Percentiles rank a stretch among this genome's conserved stretches.
Conservation (phyloP, 257 asterid species). For the Osmanthus fragrans region DNA sequence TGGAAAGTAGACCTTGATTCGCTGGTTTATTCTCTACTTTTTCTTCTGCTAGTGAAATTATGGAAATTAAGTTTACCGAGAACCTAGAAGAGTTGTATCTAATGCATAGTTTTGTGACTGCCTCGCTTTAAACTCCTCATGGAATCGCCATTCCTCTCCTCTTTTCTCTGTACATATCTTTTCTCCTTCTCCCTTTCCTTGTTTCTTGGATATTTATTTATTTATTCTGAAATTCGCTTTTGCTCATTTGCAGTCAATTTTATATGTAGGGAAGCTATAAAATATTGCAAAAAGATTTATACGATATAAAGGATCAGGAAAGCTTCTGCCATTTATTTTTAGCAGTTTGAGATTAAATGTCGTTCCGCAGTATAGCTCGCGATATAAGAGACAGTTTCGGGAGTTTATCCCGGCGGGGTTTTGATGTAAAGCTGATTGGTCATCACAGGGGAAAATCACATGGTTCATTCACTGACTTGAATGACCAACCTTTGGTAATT, state of each 20-base stretch:
- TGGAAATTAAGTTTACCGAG: slow-evolving; percentile 17
- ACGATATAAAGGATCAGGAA: slow-evolving; percentile 10
- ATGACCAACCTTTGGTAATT: slow-evolving; percentile 59
- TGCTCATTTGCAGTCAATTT: slow-evolving; percentile 39
- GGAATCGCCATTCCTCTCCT: slow-evolving; percentile 31
- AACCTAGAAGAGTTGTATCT: slow-evolving; percentile 35
- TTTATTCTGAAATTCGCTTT: slow-evolving; percentile 24
- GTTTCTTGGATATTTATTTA: slow-evolving; percentile 23
- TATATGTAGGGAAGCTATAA: slow-evolving; percentile 22
- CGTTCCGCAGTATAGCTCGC: slow-evolving; percentile 87
- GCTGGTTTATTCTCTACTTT: slow-evolving; percentile 6
- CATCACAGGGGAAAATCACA: slow-evolving; percentile 77
- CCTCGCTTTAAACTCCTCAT: slow-evolving; percentile 53
- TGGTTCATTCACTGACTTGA: slow-evolving; percentile 62
- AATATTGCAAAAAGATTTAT: neutral
- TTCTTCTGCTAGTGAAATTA: slow-evolving; percentile 4
- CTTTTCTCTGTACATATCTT: slow-evolving; percentile 36
- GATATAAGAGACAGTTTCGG: slow-evolving; percentile 89
- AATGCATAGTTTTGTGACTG: slow-evolving; percentile 36
- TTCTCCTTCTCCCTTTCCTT: slow-evolving; percentile 31
- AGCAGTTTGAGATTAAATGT: slow-evolving; percentile 50
- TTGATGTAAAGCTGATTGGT: slow-evolving; percentile 66
- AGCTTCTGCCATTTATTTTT: neutral
- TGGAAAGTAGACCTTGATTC: neutral
- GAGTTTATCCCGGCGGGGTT: slow-evolving; percentile 80